Percentiles rank a stretch among this genome's conserved stretches.
Conservation (phyloP, 2,329 filamentous ascomycete genomes). For the Epichloe festucae region DNA sequence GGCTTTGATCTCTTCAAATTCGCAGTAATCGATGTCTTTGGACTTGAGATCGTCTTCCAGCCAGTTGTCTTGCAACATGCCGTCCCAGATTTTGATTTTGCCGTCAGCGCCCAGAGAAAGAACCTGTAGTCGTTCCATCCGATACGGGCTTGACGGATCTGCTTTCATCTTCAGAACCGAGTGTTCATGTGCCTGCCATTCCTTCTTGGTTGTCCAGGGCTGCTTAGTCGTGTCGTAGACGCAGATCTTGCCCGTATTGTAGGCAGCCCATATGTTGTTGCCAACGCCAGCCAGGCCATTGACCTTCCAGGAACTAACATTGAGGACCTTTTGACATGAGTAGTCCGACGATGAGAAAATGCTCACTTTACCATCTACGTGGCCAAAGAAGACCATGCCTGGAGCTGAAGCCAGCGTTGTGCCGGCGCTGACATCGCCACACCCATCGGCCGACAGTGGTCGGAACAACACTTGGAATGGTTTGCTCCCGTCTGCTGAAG, state of each 20-base stretch:
- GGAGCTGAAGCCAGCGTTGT: slow-evolving; percentile 61
- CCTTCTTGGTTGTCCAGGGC: slow-evolving; percentile 88
- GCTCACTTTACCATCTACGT: slow-evolving; percentile 85
- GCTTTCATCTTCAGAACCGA: slow-evolving; percentile 66
- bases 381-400: slow-evolving; percentile 77
- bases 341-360: slow-evolving; percentile 77
- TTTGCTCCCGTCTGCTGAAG: slow-evolving; percentile 51
- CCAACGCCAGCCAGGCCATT: slow-evolving; percentile 74
- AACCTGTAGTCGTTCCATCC: slow-evolving; percentile 70
- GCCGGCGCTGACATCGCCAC: slow-evolving; percentile 80
- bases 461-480: slow-evolving; percentile 65
- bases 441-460: slow-evolving; percentile 56
- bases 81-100: slow-evolving; percentile 78
- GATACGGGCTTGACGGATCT: slow-evolving; percentile 75
- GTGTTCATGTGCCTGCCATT: slow-evolving; percentile 84
- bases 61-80: slow-evolving; percentile 86
- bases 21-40: slow-evolving; percentile 70
- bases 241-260: slow-evolving; percentile 86
- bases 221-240: slow-evolving; percentile 73
- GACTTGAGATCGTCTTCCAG: slow-evolving; percentile 82
- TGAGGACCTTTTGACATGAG: slow-evolving; percentile 66
- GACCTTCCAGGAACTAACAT: slow-evolving; percentile 89
- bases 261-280: slow-evolving; percentile 79
- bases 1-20: slow-evolving; percentile 68
- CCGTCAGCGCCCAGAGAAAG: slow-evolving; percentile 81